phyloP scores from a whole-genome alignment of 257 asterid genomes.

The Fraxinus excelsior region DNA sequence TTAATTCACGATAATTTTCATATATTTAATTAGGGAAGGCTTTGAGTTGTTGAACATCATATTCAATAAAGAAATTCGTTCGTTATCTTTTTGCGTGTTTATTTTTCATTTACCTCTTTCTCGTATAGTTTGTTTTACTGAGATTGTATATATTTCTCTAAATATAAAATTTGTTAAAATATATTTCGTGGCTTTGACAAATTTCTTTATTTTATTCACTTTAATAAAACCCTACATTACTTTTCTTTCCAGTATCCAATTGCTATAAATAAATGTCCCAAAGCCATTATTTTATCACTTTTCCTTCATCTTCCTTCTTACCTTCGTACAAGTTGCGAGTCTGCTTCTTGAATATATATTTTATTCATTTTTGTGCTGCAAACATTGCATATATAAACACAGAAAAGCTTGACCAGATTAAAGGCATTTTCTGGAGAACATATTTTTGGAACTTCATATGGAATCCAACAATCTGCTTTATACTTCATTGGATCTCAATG shows the following conservation, averaged over 20 bases:
- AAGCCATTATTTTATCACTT: slow-evolving; percentile 26
- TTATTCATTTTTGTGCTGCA: slow-evolving; percentile 26
- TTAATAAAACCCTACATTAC: slow-evolving; percentile 13
- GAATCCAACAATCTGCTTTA: slow-evolving; percentile 63
- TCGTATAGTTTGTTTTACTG: neutral
- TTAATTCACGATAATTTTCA: neutral
- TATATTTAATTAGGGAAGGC: neutral
- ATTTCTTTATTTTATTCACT: neutral
- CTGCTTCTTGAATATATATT: neutral
- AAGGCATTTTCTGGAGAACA: neutral
- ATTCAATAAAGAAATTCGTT: too few species aligned
- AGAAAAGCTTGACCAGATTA: neutral
- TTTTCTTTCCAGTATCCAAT: slow-evolving; percentile 27
- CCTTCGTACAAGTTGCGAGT: slow-evolving; percentile 32
- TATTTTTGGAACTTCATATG: slow-evolving; percentile 32
- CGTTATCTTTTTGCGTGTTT: too few species aligned
- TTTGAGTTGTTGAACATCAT: too few species aligned
- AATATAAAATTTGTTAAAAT: neutral
- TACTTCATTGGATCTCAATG: slow-evolving; percentile 69
- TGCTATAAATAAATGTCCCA: slow-evolving; percentile 11
- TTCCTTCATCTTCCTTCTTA: slow-evolving; percentile 37
- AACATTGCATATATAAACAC: neutral
- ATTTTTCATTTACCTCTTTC: too few species aligned
- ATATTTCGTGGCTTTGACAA: neutral
- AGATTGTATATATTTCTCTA: too few species aligned